Evolutionary conservation across 2,329 filamentous ascomycete genomes (phyloP).

Genomic region (Cladosporium sp.): DNA sequence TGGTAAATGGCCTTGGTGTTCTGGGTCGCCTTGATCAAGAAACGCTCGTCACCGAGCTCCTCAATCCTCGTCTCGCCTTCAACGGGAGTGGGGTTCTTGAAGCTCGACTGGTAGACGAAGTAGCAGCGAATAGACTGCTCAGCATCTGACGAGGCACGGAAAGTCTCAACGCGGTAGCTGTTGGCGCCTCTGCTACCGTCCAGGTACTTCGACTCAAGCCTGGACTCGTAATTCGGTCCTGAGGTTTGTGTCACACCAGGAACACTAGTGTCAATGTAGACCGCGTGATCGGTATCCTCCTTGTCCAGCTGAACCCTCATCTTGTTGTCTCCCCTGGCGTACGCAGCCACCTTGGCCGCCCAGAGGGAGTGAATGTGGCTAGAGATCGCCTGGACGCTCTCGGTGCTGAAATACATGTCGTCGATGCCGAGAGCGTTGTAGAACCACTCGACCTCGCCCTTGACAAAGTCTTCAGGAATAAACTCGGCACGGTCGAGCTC

Average conservation of each 20-base stretch:
- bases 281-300: slow-evolving; percentile 89
- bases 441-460: slow-evolving; percentile 90
- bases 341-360: slow-evolving; percentile 92
- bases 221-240: slow-evolving; percentile 88
- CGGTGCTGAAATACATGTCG: slow-evolving; percentile 95
- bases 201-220: slow-evolving; percentile 92
- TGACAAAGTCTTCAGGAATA: slow-evolving; percentile 78
- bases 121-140: slow-evolving; percentile 88
- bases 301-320: slow-evolving; percentile 94
- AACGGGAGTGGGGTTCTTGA: slow-evolving; percentile 68
- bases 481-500: slow-evolving; percentile 74
- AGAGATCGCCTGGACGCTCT: slow-evolving; percentile 79
- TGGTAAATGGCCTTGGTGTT: slow-evolving; percentile 97
- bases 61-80: slow-evolving; percentile 83
- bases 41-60: slow-evolving; percentile 86
- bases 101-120: slow-evolving; percentile 96
- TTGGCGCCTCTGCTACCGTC: slow-evolving; percentile 68
- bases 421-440: slow-evolving; percentile 97
- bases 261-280: slow-evolving; percentile 96
- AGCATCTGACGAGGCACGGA: slow-evolving; percentile 74
- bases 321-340: slow-evolving; percentile 86
- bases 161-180: slow-evolving; percentile 92
- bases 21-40: slow-evolving; percentile 89
- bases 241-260: slow-evolving; percentile 72
- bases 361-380: slow-evolving; percentile 95